Conservation (phyloP, 2,329 filamentous ascomycete genomes). For the Trichoderma semiorbis region DNA sequence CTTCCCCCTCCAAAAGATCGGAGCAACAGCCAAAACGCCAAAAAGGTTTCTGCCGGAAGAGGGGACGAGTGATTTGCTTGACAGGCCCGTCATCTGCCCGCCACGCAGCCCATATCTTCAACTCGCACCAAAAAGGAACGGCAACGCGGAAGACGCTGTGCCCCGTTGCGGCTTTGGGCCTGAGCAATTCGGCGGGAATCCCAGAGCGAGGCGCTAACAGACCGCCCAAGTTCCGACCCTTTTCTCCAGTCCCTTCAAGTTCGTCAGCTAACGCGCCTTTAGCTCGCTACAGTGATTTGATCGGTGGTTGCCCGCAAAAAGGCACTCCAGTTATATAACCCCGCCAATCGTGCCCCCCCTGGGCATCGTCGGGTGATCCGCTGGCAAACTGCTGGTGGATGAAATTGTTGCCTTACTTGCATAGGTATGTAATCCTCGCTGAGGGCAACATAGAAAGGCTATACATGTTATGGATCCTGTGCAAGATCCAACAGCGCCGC, state of each 20-base stretch:
- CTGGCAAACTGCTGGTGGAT: slow-evolving; percentile 1
- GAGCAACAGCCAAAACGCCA: neutral
- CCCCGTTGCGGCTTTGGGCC: neutral
- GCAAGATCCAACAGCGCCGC: neutral
- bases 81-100: neutral
- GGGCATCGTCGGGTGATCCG: slow-evolving; percentile 2
- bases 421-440: neutral
- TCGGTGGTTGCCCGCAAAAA: neutral
- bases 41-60: neutral
- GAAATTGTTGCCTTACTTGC: neutral
- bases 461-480: neutral
- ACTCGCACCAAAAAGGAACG: neutral
- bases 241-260: neutral
- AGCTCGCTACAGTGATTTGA: neutral
- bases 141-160: neutral
- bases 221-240: neutral
- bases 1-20: no score
- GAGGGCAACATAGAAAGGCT: neutral
- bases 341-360: neutral
- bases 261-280: neutral
- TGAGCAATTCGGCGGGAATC: neutral
- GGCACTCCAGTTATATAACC: neutral
- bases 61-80: neutral
- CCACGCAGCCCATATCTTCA: neutral
- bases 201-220: neutral